phyloP scores from a whole-genome alignment of 73 alveolate genomes.

The Tetrahymena thermophila region DNA sequence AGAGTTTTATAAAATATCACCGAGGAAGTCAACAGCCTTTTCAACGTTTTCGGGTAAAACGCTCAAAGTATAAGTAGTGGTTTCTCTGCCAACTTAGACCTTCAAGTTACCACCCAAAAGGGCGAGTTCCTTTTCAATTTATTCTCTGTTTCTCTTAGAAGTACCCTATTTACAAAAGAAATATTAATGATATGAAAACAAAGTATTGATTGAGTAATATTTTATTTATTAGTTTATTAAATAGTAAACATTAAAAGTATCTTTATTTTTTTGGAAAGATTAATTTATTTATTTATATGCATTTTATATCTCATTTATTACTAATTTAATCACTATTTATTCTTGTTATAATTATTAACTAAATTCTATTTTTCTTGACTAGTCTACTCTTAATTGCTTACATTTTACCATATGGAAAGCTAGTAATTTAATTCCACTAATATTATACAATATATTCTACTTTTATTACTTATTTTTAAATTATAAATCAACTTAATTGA shows the following conservation, averaged over 20 bases:
- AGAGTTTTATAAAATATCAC: conserved; percentile 55
- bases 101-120: conserved; percentile 46
- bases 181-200: not conserved
- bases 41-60: conserved; percentile 55
- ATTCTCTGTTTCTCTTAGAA: conserved; percentile 50
- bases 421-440: not conserved
- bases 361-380: not conserved
- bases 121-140: conserved; percentile 47
- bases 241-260: not conserved
- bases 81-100: conserved; percentile 56
- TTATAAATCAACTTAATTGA: not conserved
- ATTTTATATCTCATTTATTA: not conserved
- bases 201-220: not conserved
- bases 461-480: too few relatives aligned
- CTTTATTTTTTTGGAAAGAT: not conserved
- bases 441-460: not conserved
- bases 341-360: not conserved
- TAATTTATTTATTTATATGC: not conserved
- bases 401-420: not conserved
- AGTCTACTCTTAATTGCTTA: not conserved
- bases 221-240: too few relatives aligned
- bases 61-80: conserved; percentile 45
- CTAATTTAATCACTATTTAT: too few relatives aligned
- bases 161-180: conserved; percentile 49
- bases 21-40: conserved; percentile 62